Base-by-base conservation (phyloP, 2,329 filamentous ascomycete species). In the Ophiobolus disseminans region DNA sequence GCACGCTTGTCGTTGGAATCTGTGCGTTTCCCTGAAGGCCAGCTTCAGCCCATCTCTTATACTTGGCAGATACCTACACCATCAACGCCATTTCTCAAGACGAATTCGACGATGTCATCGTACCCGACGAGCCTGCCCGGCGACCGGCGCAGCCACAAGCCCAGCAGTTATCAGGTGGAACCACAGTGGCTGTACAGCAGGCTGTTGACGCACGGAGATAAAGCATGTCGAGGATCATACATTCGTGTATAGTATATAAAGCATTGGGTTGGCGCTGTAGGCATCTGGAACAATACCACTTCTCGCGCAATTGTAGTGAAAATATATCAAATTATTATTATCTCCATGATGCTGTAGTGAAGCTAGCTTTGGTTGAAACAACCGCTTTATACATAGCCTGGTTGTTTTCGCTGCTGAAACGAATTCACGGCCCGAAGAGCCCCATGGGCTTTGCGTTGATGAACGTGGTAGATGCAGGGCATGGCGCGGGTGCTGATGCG, bases 31-130 rank as follows among this genome's bases (percentile, higher is more conserved):
- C 23, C 23, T 4, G 17, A 2, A 14, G 4, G 9, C 3, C 17
- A 14, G 28, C 16, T 10, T 23, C 5, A 28, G 20, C 9, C 11
- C 40, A 9, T 3, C 34, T 40, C 66, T 65, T 3, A 68, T 47
- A 3, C 8, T 30, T 9, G 6, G 7, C 39, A 89, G 87, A 89
- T 69, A 76, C 81, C 45, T 89, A 84, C 72, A 90, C 87, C 32
- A 88, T 99, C 70, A 84, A 81, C 59, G 91, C 90, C 45, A 89
- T 99, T 68, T 91, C 93, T 34, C 94, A 97, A 76, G 94, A 97
- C 74, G 90, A 97, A 60, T 99, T 99, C 77, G 90, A 92, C 48
- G 94, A 99, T 71, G 92, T 97, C 63, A 87, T 91, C 70, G 87
- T 97, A 28, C 94, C 94, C 21, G 89, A 90, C 70, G 79, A 82